Evolutionary conservation across 2,329 filamentous ascomycete species (phyloP), one percentile per base, ranked within the genome.

Genomic region (Aspergillus ochraceoroseus): DNA sequence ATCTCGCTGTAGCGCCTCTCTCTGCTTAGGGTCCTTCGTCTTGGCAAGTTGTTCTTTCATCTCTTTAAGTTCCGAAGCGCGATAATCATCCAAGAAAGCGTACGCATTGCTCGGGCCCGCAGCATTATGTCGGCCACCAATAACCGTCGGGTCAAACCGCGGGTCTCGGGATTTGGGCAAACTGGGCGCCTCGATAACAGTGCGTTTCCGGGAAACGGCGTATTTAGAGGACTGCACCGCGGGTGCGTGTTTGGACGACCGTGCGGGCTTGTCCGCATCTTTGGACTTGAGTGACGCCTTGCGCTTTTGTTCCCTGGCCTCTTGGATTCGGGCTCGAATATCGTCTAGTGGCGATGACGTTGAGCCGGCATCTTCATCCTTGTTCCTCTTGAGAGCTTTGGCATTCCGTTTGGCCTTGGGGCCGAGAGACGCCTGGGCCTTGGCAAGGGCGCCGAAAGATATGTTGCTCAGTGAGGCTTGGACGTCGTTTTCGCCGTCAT

Each of bases 361-460:
- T 7, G 38, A 45, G 5, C 58, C 18, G 14, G 28, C 13, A 31
- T 43, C 40, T 19, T 30, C 7, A 9, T 12, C 25, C 11, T 34
- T 13, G 9, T 12, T 30, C 11, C 31, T 47, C 41, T 30, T 46
- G 28, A 27, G 13, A 12, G 39, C 12, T 32, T 55, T 55, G 23
- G 47, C 32, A 32, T 53, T 53, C 22, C 47, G 52, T 41, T 63
- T 66, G 65, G 52, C 55, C 52, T 60, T 62, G 4, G 57, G 49
- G 51, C 68, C 70, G 20, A 94, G 66, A 0, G 80, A 76, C 26
- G 82, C 82, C 68, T 94, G 87, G 1, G 88, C 89, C 71, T 87
- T 86, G 49, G 86, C 87, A 27, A 95, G 73, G n/a, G 86, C 85
- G 48, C 88, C 89, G 57, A 96, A 95, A 15, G 88, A 92, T 50